Evolutionary conservation across 2,329 filamentous ascomycete genomes (phyloP), one percentile per base, ranked within the genome.

Genomic region (Aspergillus udagawae): DNA sequence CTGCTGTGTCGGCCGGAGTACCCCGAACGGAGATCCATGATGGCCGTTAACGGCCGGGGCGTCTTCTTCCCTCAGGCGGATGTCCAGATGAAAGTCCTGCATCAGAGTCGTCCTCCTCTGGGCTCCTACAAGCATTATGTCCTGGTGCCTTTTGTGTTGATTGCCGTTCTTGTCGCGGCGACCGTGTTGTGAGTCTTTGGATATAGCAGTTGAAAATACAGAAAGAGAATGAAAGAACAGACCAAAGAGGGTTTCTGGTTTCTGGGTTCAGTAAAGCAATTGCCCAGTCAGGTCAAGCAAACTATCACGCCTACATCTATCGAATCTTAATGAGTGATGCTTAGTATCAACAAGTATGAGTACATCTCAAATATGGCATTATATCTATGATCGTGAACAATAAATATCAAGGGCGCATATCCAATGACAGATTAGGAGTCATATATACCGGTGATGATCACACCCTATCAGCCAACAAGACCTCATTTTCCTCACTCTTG

Each of bases 1-100:
- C 28, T 68, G 3, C 28, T 68, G 10, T 58, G 55, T 6, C 55
- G 63, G 10, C 66, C 66, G 5, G 20, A 28, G 9, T 61, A 55
- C 9, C 56, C 56, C 9, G 56, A 54, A 3, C 54, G 59, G 7
- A 35, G 41, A 20, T 53, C 51, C 3, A 45, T 28, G 12, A 17
- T 60, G 47, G 27, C 35, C 10, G 8, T 47, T 0, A 23, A 12
- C 3, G 44, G 27, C 14, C 12, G 1, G 25, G 44, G 44, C 5
- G 27, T 47, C 23, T 47, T 25, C 21, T 47, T 47, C 12, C 44
- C 44, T 5, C 21, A 17, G 10, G 21, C 10, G 4, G 21, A 23
- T 23, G 44, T 47, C 23, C 20, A 47, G 44, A 23, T 23, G 44
- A 10, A 47, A 3, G 12, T 47, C 44, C 12, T 47, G 3, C 44